phyloP scores from a whole-genome alignment of 140 eudicot species.

The Cichorium intybus region DNA sequence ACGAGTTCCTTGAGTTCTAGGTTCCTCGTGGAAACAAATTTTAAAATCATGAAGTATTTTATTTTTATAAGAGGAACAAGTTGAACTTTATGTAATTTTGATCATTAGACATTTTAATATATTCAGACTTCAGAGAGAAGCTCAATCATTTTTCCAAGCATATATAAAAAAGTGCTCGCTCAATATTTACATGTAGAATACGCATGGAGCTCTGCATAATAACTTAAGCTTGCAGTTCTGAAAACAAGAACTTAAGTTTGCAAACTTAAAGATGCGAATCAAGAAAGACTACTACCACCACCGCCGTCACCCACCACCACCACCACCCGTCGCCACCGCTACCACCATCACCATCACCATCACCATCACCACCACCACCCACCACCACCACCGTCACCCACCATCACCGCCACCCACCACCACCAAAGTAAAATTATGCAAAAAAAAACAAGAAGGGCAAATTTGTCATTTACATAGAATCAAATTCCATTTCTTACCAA shows the following conservation, averaged over 20 bases:
- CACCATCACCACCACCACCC: too few relatives aligned
- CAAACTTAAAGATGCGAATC: neutral
- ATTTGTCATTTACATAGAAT: too few relatives aligned
- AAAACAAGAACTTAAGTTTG: neutral
- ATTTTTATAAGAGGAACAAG: neutral
- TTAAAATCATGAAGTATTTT: neutral
- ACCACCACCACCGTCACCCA: too few relatives aligned
- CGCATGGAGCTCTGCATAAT: neutral
- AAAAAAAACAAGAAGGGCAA: too few relatives aligned
- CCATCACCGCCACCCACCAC: too few relatives aligned
- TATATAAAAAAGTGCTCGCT: neutral
- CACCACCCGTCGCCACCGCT: too few relatives aligned
- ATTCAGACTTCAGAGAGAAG: neutral
- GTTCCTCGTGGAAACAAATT: neutral
- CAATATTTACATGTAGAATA: neutral
- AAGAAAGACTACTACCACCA: neutral
- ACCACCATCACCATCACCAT: too few relatives aligned
- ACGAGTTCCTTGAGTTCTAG: constrained; percentile 6
- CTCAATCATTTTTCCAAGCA: neutral
- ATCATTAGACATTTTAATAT: neutral
- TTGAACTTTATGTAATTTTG: neutral
- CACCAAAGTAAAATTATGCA: too few relatives aligned
- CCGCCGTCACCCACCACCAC: too few relatives aligned
- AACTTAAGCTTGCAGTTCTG: neutral
- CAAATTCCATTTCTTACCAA: too few relatives aligned